These are phyloP conservation scores for Aspergillus homomorphus DNA, from an alignment of 495 filamentous ascomycete species.

Conservation along the genomic window DNA sequence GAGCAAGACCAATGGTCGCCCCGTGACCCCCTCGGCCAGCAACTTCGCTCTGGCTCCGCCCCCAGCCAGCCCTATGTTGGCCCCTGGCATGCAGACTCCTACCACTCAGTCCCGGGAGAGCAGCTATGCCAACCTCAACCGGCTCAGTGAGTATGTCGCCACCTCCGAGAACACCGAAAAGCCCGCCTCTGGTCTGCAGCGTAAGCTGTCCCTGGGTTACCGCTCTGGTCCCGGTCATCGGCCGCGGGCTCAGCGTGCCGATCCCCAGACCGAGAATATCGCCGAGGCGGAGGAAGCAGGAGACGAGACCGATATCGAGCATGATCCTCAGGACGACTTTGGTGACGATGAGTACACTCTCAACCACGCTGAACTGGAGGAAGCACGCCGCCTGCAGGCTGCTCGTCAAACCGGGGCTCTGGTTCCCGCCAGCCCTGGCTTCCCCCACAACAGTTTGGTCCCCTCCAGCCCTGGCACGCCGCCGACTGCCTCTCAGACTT, in stretches of 20 bases:
- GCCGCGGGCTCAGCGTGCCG: constrained; percentile 26
- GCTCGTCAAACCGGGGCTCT: neutral
- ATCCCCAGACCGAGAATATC: constrained; percentile 20
- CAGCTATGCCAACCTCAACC: constrained; percentile 52
- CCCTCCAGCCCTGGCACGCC: constrained; percentile 38
- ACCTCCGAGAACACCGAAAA: constrained; percentile 39
- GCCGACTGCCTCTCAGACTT: constrained; percentile 29
- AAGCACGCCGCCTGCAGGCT: constrained; percentile 19
- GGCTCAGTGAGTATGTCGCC: constrained; percentile 43
- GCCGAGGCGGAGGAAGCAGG: constrained; percentile 27
- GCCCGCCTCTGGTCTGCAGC: constrained; percentile 34
- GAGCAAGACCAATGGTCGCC: constrained; percentile 30
- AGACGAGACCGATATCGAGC: constrained; percentile 20
- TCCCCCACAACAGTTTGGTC: constrained; percentile 25
- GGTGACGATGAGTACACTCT: constrained; percentile 42
- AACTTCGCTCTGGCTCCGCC: constrained; percentile 33
- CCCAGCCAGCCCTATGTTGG: constrained; percentile 34
- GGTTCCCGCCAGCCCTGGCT: neutral
- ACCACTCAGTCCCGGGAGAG: constrained; percentile 35
- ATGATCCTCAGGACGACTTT: constrained; percentile 39
- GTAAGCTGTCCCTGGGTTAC: constrained; percentile 34
- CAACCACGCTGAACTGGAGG: constrained; percentile 31
- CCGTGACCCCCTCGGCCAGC: constrained; percentile 26
- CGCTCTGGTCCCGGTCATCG: constrained; percentile 35
- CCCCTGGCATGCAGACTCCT: constrained; percentile 35